phyloP scores from a whole-genome alignment of 352 stramenopile species.

The Pilasporangium apinafurcum region DNA sequence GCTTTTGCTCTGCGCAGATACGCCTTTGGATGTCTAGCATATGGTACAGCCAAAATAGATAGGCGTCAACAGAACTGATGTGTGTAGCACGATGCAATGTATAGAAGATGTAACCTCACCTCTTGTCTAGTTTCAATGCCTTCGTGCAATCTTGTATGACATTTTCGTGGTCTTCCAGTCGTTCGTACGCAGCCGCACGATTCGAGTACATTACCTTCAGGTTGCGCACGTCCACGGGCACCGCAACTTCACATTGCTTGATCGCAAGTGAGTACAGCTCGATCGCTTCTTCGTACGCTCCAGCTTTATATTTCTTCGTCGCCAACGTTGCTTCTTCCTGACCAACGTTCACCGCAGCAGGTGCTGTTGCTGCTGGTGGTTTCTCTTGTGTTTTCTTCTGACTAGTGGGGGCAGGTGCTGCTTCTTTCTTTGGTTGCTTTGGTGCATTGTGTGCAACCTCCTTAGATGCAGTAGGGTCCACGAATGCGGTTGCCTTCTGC shows the following conservation, averaged over 20 bases:
- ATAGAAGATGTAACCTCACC: constrained; percentile 2
- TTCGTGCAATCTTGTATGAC: constrained; percentile 61
- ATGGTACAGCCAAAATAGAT: not conserved
- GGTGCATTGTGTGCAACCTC: constrained; percentile 10
- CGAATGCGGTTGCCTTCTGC: constrained; percentile 11
- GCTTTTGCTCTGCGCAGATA: constrained; percentile 75
- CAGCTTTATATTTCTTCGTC: constrained; percentile 78
- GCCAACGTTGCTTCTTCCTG: constrained; percentile 62
- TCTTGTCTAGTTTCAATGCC: constrained; percentile 55
- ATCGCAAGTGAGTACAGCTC: constrained; percentile 69
- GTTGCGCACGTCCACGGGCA: constrained; percentile 61
- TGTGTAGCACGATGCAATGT: not conserved
- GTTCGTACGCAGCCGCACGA: constrained; percentile 66
- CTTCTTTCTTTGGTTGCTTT: constrained; percentile 20
- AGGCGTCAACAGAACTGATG: not conserved
- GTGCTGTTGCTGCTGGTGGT: not conserved
- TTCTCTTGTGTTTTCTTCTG: constrained; percentile 19
- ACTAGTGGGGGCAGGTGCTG: constrained; percentile 8
- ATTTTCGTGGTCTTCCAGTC: constrained; percentile 49
- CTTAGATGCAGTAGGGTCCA: constrained; percentile 15
- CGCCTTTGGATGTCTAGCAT: constrained; percentile 62
- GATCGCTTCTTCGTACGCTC: constrained; percentile 56
- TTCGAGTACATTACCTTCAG: constrained; percentile 87
- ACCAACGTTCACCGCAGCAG: constrained; percentile 21
- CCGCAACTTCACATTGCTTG: constrained; percentile 39